Evolutionary conservation across 768 basidiomycete species (phyloP).

Genomic region (Vishniacozyma victoriae): DNA sequence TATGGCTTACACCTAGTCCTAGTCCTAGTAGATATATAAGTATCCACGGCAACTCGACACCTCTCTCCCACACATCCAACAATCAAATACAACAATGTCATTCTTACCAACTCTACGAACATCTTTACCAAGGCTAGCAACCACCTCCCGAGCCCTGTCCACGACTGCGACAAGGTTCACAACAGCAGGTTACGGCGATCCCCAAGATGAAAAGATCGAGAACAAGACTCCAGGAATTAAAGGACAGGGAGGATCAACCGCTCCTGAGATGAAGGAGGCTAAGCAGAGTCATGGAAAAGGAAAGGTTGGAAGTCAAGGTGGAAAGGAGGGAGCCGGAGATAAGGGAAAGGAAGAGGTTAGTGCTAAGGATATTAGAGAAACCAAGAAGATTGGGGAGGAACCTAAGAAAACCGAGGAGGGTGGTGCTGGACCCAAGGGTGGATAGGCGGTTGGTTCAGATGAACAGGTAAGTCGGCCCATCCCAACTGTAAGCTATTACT

Average conservation of each 20-base stretch:
- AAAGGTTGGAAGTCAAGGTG: not conserved
- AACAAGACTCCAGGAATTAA: conserved; percentile 26
- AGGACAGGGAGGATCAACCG: conserved; percentile 22
- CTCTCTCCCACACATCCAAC: not conserved
- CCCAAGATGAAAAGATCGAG: conserved; percentile 28
- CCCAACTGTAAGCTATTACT: not conserved
- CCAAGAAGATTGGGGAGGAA: conserved; percentile 39
- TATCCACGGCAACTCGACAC: too few relatives aligned
- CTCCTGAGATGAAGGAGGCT: conserved; percentile 15
- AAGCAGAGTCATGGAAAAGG: conserved; percentile 1
- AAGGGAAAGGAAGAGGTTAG: conserved; percentile 5
- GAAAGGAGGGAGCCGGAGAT: conserved; percentile 9
- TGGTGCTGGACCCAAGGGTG: conserved; percentile 35
- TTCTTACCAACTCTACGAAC: conserved; percentile 7
- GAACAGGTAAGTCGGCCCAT: conserved; percentile 1
- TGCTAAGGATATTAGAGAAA: conserved; percentile 32
- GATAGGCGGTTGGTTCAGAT: conserved; percentile 17
- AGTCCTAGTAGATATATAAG: too few relatives aligned
- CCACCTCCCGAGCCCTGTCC: conserved; percentile 12
- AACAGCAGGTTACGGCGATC: conserved; percentile 37
- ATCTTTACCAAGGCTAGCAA: too few relatives aligned
- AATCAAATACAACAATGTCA: conserved; percentile 7
- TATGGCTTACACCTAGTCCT: too few relatives aligned
- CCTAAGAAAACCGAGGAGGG: conserved; percentile 35
- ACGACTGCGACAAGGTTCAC: conserved; percentile 14